Percentiles rank a stretch among this genome's conserved stretches.
Evolutionary conservation across 176 grass and related monocot genomes (phyloP).

Genomic region (Ananas comosus): DNA sequence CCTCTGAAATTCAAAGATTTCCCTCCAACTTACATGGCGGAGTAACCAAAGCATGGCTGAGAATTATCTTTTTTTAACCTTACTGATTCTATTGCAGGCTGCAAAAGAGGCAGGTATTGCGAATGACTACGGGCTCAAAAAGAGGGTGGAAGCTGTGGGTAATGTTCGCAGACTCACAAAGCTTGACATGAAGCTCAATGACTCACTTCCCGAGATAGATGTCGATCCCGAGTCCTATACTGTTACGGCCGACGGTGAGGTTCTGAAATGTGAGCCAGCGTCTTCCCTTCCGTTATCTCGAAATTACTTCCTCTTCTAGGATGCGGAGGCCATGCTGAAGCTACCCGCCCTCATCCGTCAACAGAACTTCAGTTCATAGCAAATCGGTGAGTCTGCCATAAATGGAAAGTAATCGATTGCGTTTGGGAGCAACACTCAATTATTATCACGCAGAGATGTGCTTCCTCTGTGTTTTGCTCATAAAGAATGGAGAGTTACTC

Average conservation of each 20-base stretch:
- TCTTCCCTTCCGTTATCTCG: slow-evolving; percentile 61
- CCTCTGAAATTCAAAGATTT: too few species aligned
- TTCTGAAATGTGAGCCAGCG: slow-evolving; percentile 49
- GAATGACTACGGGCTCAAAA: slow-evolving; percentile 47
- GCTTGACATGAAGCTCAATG: slow-evolving; percentile 83
- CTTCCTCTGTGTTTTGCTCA: too few species aligned
- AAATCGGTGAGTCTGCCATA: too few species aligned
- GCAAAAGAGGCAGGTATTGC: slow-evolving; percentile 55
- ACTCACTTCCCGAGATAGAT: slow-evolving; percentile 63
- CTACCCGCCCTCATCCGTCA: not conserved
- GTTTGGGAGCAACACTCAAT: too few species aligned
- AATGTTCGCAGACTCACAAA: slow-evolving; percentile 56
- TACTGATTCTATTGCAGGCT: slow-evolving; percentile 31
- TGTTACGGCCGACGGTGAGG: slow-evolving; percentile 64
- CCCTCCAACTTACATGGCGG: too few species aligned
- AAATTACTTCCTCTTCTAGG: slow-evolving; percentile 91
- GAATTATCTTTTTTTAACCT: not conserved
- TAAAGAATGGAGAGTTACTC: too few species aligned
- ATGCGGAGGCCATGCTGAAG: not conserved
- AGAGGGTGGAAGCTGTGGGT: slow-evolving; percentile 64
- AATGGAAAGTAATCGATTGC: too few species aligned
- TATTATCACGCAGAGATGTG: too few species aligned
- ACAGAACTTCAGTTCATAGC: too few species aligned
- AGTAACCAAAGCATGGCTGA: not conserved
- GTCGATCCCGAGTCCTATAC: slow-evolving; percentile 71